Base-by-base conservation (phyloP, 106 monocot genomes). In the Dendrobium chrysotoxum region DNA sequence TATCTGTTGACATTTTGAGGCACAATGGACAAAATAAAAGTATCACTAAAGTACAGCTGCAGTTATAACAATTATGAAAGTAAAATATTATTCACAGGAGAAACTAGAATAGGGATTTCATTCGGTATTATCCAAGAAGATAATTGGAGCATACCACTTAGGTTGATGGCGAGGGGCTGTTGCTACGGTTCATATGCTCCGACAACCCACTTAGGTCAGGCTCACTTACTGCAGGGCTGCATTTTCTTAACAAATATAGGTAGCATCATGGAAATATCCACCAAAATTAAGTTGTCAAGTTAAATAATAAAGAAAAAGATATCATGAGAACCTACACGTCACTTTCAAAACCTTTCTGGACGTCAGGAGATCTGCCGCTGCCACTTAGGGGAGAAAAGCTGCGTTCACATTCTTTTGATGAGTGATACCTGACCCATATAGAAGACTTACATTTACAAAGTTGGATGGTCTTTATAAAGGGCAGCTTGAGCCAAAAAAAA, bases 311-410 rank as follows among this genome's bases (percentile, higher is more conserved):
- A 35, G 0, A 12, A 35, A 70, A 35, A 5, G 23, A 61, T 1
- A 61, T 16, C 17, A 35, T 8, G 5, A 68, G 70, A 28, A 31
- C 70, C 9, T 70, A 70, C 70, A 30, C 70, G 13, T 70, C 70
- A 13, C 31, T 70, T 31, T 70, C 21, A 70, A 70, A 70, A 70
- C 35, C 70, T 28, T 70, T 70, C 70, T 70, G 31, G n/a, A 70
- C 31, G 11, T 35, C 15, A 21, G 28, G 31, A 70, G 28, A 28
- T 11, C 70, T 65, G 23, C 26, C 9, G 18, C n/a, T 21, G 70
- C 35, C 70, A 70, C 31, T 35, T 16, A 1, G 9, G 12, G 70
- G 35, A 35, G 70, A 35, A 35, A 15, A 70, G 31, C 28, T 35
- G 30, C 35, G 13, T 35, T 70, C 70, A 38, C 13, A 15, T 6